Percentiles rank a stretch among this genome's conserved stretches.
Evolutionary conservation across 2,329 filamentous ascomycete species (phyloP).

Genomic region (Fusarium sp.): DNA sequence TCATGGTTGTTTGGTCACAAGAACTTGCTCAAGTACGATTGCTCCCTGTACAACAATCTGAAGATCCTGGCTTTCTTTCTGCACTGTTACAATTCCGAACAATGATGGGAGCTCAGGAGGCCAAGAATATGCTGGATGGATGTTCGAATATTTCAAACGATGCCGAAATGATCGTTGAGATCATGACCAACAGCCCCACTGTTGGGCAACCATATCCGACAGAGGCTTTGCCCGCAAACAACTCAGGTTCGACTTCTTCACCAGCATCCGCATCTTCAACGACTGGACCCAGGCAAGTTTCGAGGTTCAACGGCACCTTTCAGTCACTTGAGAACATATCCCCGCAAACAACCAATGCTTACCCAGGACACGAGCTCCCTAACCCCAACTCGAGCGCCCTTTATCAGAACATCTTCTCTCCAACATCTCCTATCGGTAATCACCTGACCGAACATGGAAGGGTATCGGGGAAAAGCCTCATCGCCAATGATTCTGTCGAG

Average conservation of each 20-base stretch:
- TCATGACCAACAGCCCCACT: conserved; percentile 60
- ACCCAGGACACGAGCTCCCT: conserved; percentile 69
- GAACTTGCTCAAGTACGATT: conserved; percentile 67
- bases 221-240: conserved; percentile 39
- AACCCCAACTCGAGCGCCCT: conserved; percentile 66
- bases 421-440: conserved; percentile 79
- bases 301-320: conserved; percentile 73
- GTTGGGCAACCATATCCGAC: conserved; percentile 47
- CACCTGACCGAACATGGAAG: conserved; percentile 73
- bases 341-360: conserved; percentile 68
- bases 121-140: conserved; percentile 69
- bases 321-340: conserved; percentile 72
- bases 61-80: conserved; percentile 64
- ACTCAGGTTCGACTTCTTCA: conserved; percentile 44
- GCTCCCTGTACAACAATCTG: conserved; percentile 62
- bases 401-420: conserved; percentile 76
- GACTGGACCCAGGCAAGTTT: conserved; percentile 63
- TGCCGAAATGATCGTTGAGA: conserved; percentile 69
- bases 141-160: conserved; percentile 64
- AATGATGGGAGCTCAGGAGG: conserved; percentile 66
- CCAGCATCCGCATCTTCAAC: conserved; percentile 54
- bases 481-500: conserved; percentile 74
- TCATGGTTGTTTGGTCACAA: conserved; percentile 72
- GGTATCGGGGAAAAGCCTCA: conserved; percentile 77
- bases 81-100: conserved; percentile 68